Evolutionary conservation across 495 filamentous ascomycete species (phyloP).

Genomic region (Stereocaulon alpinum): DNA sequence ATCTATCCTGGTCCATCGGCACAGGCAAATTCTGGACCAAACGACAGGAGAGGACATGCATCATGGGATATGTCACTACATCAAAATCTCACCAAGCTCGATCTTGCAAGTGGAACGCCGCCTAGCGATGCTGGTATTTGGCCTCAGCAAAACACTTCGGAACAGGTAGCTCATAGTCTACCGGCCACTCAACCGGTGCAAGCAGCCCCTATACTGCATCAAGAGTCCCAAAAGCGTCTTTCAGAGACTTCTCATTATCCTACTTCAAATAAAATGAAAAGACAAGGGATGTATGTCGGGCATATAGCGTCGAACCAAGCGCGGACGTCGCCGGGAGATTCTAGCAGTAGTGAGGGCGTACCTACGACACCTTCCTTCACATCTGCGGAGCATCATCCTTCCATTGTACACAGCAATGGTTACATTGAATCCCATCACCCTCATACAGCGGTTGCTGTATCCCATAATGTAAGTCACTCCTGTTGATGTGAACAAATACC

Average conservation of each 20-base stretch:
- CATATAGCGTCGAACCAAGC: conserved; percentile 32
- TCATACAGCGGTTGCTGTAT: conserved; percentile 33
- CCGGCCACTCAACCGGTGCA: conserved; percentile 26
- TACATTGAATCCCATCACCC: conserved; percentile 45
- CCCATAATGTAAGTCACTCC: conserved; percentile 31
- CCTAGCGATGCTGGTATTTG: conserved; percentile 45
- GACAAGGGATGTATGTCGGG: conserved; percentile 62
- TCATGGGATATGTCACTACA: conserved; percentile 74
- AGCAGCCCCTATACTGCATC: conserved; percentile 19
- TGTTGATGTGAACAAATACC: background rate
- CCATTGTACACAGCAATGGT: conserved; percentile 55
- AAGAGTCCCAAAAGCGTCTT: conserved; percentile 14
- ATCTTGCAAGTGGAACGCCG: conserved; percentile 49
- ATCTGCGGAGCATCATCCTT: conserved; percentile 50
- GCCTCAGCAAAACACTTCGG: conserved; percentile 41
- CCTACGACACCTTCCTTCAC: conserved; percentile 51
- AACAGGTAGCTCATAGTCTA: conserved; percentile 23
- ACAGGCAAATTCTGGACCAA: conserved; percentile 39
- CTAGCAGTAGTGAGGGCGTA: conserved; percentile 60
- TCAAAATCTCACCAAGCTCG: conserved; percentile 60
- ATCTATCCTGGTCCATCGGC: conserved; percentile 34
- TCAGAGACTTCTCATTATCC: conserved; percentile 23
- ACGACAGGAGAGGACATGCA: conserved; percentile 50
- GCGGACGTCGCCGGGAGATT: conserved; percentile 60
- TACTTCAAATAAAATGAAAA: conserved; percentile 48